Evolutionary conservation across 306 rosid species (phyloP), one percentile per base, ranked within the genome.

Genomic region (Glycyrrhiza uralensis): DNA sequence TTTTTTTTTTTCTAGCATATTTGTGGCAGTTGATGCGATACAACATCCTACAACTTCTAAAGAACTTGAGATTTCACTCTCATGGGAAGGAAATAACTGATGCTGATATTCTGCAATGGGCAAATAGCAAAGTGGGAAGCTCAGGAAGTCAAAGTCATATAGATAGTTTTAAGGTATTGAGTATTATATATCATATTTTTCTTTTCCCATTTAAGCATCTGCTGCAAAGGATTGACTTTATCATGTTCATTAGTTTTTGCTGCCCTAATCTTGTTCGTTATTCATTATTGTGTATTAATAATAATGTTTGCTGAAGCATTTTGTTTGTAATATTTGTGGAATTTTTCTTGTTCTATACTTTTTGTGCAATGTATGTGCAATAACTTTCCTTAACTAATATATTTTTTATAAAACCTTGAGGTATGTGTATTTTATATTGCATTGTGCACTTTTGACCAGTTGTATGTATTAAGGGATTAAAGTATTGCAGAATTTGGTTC

Each of bases 21-120:
- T 83, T 94, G 87, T 94, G 99, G 99, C 99, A 94, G 85, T 79
- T 94, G 88, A 91, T 94, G 97, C 79, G 97, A 64, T 91, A 38
- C 87, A 91, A 88, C 82, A 94, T 88, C 52, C 95, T 94, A 39
- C 97, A 94, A 89, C 94, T 94, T 55, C 72, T 94, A 15, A 91
- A 85, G 81, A 94, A 94, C 87, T 83, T 94, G 88, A 92, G 99
- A 83, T 88, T 81, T 77, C 95, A 91, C 75, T 87, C 97, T 54
- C 87, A 86, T 28, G 99, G 99, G 78, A 94, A 86, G 85, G 97
- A 94, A 83, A 89, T 94, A 52, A 76, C 81, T 2, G 99, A 94
- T 84, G 89, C 87, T 81, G 95, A 91, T 81, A 94, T 94, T 80
- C 77, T 94, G 28, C 83, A 87, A 80, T 94, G 99, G 99, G 99